Base-by-base conservation (phyloP, 140 eudicot genomes). In the Anethum foeniculum region DNA sequence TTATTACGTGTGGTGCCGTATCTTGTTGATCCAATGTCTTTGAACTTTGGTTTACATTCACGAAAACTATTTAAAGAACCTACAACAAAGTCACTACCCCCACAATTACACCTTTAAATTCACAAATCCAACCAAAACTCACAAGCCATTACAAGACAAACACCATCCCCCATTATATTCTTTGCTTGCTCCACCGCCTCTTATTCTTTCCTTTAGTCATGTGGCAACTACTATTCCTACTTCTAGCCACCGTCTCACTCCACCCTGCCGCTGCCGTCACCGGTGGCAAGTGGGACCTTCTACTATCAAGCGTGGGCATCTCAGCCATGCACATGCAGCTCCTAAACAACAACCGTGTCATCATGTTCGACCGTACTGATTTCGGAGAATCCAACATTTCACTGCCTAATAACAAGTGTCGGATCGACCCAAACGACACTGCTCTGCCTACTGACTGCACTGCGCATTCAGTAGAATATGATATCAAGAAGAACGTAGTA, bases 271-370 rank as follows among this genome's bases (percentile, higher is more conserved):
- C 49, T 23, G 49, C 76, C 76, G 28, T 39, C 6, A 34, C 28
- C 47, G 76, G 76, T 3, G 76, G 76, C 51, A 71, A 71, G 44
- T 71, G 76, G 76, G 16, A 71, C 48, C 76, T 71, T 8, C 25
- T 71, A 19, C 4, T 71, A 19, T 71, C 76, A 7, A 86, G 48
- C 89, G 80, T 85, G 3, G 96, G 98, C 81, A 82, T 88, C 58
- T 83, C 97, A 75, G 92, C 98, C 90, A 93, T 93, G 98, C 97
- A 90, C 96, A 93, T 93, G 96, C 98, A 93, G 67, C 97, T 91
- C 71, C 89, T 93, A 48, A 77, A 83, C 46, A 85, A 79, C 83
- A 94, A 93, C 87, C 90, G 86, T 19, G 83, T 93, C 58, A 82
- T 93, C 76, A 87, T 93, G 46, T 93, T 81, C 65, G 98, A 93